Conservation (phyloP, 2,329 filamentous ascomycete genomes). For the Aspergillus jensenii region DNA sequence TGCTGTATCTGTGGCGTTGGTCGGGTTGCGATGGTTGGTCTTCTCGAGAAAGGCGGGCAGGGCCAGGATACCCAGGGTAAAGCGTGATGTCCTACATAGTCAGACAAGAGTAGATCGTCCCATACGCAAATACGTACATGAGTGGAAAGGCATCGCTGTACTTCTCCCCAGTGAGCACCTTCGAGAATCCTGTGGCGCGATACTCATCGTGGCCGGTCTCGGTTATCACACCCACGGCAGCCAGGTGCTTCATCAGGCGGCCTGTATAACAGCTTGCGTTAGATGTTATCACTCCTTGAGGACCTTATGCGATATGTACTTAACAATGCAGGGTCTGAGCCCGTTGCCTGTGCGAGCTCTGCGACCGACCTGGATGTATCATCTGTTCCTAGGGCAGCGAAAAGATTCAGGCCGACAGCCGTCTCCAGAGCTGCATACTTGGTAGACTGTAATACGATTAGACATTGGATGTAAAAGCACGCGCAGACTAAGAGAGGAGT, state of each 20-base stretch:
- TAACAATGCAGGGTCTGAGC: conserved; percentile 19
- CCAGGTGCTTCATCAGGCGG: conserved; percentile 36
- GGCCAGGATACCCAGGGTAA: conserved; percentile 23
- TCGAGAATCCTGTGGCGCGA: conserved; percentile 32
- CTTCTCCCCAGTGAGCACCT: conserved; percentile 22
- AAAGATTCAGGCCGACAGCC: conserved; percentile 21
- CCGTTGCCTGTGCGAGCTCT: conserved; percentile 21
- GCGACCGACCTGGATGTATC: conserved; percentile 21
- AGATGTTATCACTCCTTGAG: no score
- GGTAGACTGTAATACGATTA: conserved; percentile 8
- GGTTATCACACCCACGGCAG: conserved; percentile 33
- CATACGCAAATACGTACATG: conserved; percentile 21
- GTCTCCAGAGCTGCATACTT: conserved; percentile 24
- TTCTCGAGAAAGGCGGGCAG: conserved; percentile 28
- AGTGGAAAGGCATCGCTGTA: conserved; percentile 25
- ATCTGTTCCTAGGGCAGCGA: conserved; percentile 20
- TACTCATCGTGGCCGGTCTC: conserved; percentile 36
- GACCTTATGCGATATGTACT: conserved; percentile 4
- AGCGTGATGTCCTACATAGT: conserved; percentile 23
- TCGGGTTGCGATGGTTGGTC: conserved; percentile 28
- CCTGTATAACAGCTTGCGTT: background rate
- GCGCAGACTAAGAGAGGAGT: no score
- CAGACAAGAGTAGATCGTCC: background rate
- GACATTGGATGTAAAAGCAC: no score
- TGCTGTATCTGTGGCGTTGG: conserved; percentile 21